phyloP scores from a whole-genome alignment of 2,329 filamentous ascomycete species.

The Colletotrichum euphorbiae region DNA sequence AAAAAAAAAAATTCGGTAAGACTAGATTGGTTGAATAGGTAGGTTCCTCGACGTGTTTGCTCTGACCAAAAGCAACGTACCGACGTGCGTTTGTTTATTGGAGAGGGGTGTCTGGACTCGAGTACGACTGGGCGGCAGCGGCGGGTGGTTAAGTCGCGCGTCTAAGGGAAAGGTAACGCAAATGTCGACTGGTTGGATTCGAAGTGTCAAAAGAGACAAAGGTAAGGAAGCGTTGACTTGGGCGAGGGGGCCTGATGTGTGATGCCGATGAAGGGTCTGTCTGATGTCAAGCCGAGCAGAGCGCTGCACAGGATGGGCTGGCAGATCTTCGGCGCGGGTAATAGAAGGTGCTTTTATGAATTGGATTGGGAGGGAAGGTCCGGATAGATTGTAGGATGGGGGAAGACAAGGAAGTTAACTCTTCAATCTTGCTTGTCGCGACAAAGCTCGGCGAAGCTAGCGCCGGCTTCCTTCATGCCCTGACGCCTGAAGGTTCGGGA shows the following conservation, averaged over 20 bases:
- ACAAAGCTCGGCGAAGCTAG: conserved; percentile 41
- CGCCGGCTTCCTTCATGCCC: conserved; percentile 39
- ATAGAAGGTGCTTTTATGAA: conserved; percentile 40
- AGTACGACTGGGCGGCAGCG: conserved; percentile 9
- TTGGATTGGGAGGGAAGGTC: conserved; percentile 35
- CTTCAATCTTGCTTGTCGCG: conserved; percentile 39
- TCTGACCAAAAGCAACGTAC: conserved; percentile 3
- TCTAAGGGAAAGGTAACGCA: conserved; percentile 16
- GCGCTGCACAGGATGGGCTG: conserved; percentile 39
- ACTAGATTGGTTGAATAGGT: neutral
- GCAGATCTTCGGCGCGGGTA: conserved; percentile 36
- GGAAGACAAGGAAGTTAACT: conserved; percentile 39
- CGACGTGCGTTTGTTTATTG: conserved; percentile 11
- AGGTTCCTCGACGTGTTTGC: conserved; percentile 6
- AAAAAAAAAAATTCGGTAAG: neutral
- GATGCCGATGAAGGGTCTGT: conserved; percentile 39
- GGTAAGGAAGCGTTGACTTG: conserved; percentile 40
- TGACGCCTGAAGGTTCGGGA: conserved; percentile 39
- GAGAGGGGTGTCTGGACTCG: conserved; percentile 4
- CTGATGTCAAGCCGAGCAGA: conserved; percentile 39
- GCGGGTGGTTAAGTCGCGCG: conserved; percentile 30
- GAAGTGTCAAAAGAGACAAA: conserved; percentile 34
- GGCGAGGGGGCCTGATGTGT: conserved; percentile 36
- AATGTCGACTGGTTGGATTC: conserved; percentile 12
- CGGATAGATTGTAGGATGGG: conserved; percentile 35